phyloP scores from a whole-genome alignment of 106 monocot genomes.

The Phalaenopsis aphrodite region DNA sequence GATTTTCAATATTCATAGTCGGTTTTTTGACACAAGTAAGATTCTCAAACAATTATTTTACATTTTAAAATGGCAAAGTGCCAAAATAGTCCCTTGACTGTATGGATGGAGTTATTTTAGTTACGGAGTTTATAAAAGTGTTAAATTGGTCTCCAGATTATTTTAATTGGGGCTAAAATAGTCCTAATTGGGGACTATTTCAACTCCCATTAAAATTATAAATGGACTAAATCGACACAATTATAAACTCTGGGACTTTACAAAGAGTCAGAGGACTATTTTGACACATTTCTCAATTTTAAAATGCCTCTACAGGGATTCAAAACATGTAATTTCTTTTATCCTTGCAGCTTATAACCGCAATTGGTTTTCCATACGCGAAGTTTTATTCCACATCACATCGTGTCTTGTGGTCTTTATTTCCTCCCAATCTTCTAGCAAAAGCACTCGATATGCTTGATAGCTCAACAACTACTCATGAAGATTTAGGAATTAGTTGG shows the following conservation, averaged over 20 bases:
- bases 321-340: constrained; percentile 30
- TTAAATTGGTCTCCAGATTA: too few species aligned
- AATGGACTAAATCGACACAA: too few species aligned
- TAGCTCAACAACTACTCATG: constrained; percentile 60
- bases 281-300: too few species aligned
- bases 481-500: constrained; percentile 73
- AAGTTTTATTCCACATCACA: constrained; percentile 11
- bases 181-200: too few species aligned
- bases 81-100: too few species aligned
- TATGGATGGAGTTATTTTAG: too few species aligned
- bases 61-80: not conserved
- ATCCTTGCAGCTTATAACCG: constrained; percentile 9
- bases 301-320: not conserved
- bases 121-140: too few species aligned
- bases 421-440: constrained; percentile 76
- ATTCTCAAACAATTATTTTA: not conserved
- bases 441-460: constrained; percentile 70
- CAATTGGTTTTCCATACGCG: constrained; percentile 22
- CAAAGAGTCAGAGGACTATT: too few species aligned
- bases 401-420: constrained; percentile 68
- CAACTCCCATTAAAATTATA: too few species aligned
- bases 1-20: constrained; percentile 81
- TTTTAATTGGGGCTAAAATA: too few species aligned
- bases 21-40: constrained; percentile 86
- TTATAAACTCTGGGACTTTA: too few species aligned